Conservation (phyloP, 2,329 filamentous ascomycete genomes). For the Ophiostoma tasmaniense region DNA sequence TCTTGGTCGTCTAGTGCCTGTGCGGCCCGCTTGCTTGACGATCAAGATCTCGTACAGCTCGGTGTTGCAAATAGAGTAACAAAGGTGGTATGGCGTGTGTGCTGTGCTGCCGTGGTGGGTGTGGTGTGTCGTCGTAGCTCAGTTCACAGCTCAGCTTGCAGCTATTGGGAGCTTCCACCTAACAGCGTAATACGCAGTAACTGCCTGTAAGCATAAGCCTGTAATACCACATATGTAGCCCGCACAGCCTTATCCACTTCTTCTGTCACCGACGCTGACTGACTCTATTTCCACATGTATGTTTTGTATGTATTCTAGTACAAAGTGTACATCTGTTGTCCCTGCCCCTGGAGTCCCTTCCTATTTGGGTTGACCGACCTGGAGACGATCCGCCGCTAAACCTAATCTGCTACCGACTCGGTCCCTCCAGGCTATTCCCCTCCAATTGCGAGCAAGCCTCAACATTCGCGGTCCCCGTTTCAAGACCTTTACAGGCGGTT, state of each 20-base stretch:
- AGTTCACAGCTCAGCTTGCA: background rate
- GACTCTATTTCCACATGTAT: background rate
- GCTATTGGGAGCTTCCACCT: background rate
- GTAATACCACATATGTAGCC: background rate
- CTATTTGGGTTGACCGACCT: slow-evolving; percentile 20
- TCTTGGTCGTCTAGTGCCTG: slow-evolving; percentile 10
- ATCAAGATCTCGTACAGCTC: slow-evolving; percentile 11
- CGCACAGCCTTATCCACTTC: background rate
- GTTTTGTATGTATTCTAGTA: background rate
- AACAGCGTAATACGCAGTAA: background rate
- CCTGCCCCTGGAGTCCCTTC: slow-evolving; percentile 7
- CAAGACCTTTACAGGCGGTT: background rate
- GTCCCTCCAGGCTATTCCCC: background rate
- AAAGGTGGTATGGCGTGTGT: background rate
- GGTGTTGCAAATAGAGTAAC: slow-evolving; percentile 4
- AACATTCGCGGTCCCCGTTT: slow-evolving; percentile 5
- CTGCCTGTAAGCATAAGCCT: background rate
- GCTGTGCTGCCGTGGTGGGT: background rate
- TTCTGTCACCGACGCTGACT: background rate
- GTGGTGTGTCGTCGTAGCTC: background rate
- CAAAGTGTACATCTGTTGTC: background rate
- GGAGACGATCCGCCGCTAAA: slow-evolving; percentile 24
- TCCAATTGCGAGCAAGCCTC: background rate
- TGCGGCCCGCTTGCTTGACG: slow-evolving; percentile 5
- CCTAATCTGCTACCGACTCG: slow-evolving; percentile 30